Percentiles rank a stretch among this genome's conserved stretches.
Conservation (phyloP, 768 basidiomycete species). For the Mycena polygramma region DNA sequence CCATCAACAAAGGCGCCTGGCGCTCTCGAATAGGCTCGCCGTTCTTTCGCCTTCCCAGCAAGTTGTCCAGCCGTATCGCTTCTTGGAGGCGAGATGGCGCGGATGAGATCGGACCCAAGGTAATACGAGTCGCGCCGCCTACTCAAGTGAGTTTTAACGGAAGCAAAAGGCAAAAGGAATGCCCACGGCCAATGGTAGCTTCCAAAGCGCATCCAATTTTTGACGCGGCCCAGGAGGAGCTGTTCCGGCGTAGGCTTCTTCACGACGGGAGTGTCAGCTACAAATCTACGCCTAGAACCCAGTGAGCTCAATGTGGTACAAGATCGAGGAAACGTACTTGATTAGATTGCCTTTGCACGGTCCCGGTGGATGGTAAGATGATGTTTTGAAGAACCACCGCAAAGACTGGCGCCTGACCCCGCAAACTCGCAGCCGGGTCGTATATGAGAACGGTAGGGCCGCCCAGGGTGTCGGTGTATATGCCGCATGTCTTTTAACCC, state of each 20-base stretch:
- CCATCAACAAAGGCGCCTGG: not conserved
- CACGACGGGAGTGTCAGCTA: not conserved
- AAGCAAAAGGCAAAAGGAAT: not conserved
- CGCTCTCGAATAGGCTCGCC: not conserved
- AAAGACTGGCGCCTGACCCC: not conserved
- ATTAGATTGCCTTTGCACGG: not conserved
- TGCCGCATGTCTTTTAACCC: not conserved
- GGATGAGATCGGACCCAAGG: not conserved
- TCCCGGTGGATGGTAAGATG: not conserved
- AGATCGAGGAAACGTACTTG: not conserved
- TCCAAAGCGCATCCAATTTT: slow-evolving; percentile 1
- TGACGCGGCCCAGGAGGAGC: not conserved
- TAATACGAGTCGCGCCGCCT: not conserved
- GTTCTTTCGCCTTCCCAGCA: not conserved
- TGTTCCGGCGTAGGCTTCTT: not conserved
- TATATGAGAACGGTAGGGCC: slow-evolving; percentile 6
- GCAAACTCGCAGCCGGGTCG: slow-evolving; percentile 8
- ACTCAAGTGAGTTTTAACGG: too few species aligned
- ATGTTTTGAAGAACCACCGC: too few species aligned
- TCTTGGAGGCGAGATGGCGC: not conserved
- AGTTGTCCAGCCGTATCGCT: not conserved
- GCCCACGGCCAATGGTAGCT: not conserved
- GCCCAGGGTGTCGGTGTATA: slow-evolving; percentile 14
- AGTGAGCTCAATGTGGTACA: too few species aligned
- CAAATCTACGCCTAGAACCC: not conserved